Evolutionary conservation across 768 basidiomycete species (phyloP), one percentile per base, ranked within the genome.

Genomic region (Gloeopeniophorella convolvens): DNA sequence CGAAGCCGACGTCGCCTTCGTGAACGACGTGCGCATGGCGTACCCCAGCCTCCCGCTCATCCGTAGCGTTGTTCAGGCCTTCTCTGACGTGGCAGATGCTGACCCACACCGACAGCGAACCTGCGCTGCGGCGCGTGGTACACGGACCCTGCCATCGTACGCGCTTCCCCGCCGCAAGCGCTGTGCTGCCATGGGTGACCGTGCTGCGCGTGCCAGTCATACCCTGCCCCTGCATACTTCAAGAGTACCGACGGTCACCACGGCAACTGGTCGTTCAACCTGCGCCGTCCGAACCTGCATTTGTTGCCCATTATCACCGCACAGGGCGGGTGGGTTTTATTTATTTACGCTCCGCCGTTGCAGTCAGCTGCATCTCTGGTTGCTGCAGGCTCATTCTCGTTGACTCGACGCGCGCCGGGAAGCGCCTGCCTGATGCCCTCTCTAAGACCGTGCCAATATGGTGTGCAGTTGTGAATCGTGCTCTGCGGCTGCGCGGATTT

Each of bases 51-150:
- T 83, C 13, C 80, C 83, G 0, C 50, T 87, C 8, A 59, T 87
- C 11, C 80, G 85, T 77, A 48, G 23, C 70, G 77, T 48, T 24
- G 60, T 62, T 18, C 36, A 27, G 0, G 9, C 9, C 21, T 28
- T 9, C 15, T 51, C 2, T 13, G 23, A 48, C 21, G 16, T 20
- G 28, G 30, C 23, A 40, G 30, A 46, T n/a, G 42, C 32, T 45
- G 21, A 26, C 6, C 34, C 34, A 11, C 18, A 45, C 6, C 23
- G 48, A 30, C 61, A 88, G 91, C 95, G 3, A 98, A 98, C 64
- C 76, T 93, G 61, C 79, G 95, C 20, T 96, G 93, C 60, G 95
- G 95, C 3, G 85, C 85, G 6, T 98, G 94, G 94, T 97, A 96
- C 64, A 80, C 84, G 5, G 75, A 91, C 59, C 88, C 91, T 16